phyloP scores from a whole-genome alignment of 148 eudicot species.

The Cornus suecica region DNA sequence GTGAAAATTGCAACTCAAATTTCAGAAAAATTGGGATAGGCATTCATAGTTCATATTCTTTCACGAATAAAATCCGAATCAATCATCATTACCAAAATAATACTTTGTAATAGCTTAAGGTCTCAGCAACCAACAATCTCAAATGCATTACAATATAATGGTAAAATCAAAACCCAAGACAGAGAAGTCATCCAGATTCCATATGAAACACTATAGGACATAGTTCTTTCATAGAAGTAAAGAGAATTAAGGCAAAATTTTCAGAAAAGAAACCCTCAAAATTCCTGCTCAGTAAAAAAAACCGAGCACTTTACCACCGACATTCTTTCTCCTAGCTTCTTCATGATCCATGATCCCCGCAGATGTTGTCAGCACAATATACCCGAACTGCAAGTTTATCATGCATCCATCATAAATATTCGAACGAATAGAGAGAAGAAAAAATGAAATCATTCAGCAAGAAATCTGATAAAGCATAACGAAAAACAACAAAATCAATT shows the following conservation, averaged over 20 bases:
- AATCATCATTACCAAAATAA: background rate
- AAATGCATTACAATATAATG: background rate
- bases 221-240: background rate
- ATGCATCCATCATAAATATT: background rate
- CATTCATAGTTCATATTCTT: background rate
- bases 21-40: background rate
- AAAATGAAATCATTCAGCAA: background rate
- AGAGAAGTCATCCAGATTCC: background rate
- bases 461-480: background rate
- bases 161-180: background rate
- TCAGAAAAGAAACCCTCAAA: background rate
- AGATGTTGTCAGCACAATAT: constrained; percentile 68
- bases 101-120: background rate
- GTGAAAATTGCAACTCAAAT: background rate
- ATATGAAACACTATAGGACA: background rate
- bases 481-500: background rate
- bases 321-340: constrained; percentile 72
- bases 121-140: background rate
- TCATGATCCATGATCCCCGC: constrained; percentile 82
- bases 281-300: constrained; percentile 46
- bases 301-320: constrained; percentile 73
- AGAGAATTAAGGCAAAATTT: background rate
- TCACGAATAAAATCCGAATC: background rate
- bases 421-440: no score
- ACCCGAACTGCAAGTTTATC: constrained; percentile 51